These are phyloP conservation scores for Mycena rebaudengoi DNA, from an alignment of 768 basidiomycete genomes.

Conservation along the genomic window DNA sequence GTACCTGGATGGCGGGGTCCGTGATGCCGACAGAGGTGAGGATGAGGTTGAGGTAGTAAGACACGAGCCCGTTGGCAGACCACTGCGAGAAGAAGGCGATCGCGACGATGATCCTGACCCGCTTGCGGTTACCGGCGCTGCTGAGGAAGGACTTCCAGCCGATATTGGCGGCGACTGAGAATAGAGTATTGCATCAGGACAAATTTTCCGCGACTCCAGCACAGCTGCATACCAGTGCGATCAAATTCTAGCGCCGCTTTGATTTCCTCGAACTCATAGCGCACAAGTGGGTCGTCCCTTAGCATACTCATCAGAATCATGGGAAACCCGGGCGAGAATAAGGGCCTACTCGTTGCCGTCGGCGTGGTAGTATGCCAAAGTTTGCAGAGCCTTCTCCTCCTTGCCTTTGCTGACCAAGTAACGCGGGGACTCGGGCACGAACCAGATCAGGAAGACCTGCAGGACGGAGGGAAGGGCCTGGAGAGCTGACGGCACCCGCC, in stretches of 20 bases:
- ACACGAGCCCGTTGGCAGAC: slow-evolving; percentile 87
- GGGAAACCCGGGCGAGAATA: neutral
- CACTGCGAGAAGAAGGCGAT: slow-evolving; percentile 88
- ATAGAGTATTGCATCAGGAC: neutral
- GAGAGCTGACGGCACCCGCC: slow-evolving; percentile 82
- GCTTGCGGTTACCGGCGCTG: slow-evolving; percentile 76
- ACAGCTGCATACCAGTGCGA: slow-evolving; percentile 41
- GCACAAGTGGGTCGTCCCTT: slow-evolving; percentile 71
- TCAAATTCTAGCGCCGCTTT: slow-evolving; percentile 80
- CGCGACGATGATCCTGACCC: slow-evolving; percentile 79
- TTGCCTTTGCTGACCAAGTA: slow-evolving; percentile 82
- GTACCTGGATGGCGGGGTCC: slow-evolving; percentile 56
- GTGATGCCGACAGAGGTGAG: slow-evolving; percentile 75
- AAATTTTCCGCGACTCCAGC: neutral
- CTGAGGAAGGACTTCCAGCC: slow-evolving; percentile 76
- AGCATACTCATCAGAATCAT: neutral
- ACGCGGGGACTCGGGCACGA: slow-evolving; percentile 86
- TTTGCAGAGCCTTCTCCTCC: slow-evolving; percentile 71
- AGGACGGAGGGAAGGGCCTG: slow-evolving; percentile 75
- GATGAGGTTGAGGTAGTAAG: slow-evolving; percentile 82
- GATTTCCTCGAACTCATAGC: slow-evolving; percentile 84
- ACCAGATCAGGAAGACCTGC: slow-evolving; percentile 72
- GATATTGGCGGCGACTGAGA: slow-evolving; percentile 57
- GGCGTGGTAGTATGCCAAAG: slow-evolving; percentile 85
- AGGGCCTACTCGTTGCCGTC: slow-evolving; percentile 66